phyloP scores from a whole-genome alignment of 2,329 filamentous ascomycete genomes.

The Chaetomiaceae sp. region DNA sequence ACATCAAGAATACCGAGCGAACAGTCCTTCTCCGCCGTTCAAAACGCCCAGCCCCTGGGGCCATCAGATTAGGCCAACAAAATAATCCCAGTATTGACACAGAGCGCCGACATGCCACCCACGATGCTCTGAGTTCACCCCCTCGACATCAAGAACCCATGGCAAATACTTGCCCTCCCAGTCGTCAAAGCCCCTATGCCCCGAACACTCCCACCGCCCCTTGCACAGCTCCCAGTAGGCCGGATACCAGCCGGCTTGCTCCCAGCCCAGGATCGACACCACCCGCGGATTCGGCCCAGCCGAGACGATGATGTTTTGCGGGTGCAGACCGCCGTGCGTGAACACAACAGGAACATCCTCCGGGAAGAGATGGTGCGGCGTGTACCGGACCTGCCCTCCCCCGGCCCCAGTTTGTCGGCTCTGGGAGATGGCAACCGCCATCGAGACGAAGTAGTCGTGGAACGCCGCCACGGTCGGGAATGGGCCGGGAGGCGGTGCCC shows the following conservation, averaged over 20 bases:
- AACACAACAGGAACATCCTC: slow-evolving; percentile 17
- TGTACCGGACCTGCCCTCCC: slow-evolving; percentile 9
- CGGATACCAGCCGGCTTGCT: slow-evolving; percentile 23
- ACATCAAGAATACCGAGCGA: too few species aligned
- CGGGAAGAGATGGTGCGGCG: slow-evolving; percentile 18
- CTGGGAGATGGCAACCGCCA: slow-evolving; percentile 15
- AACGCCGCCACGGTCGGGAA: slow-evolving; percentile 18
- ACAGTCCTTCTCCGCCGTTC: too few species aligned
- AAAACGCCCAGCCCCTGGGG: too few species aligned
- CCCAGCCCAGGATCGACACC: slow-evolving; percentile 19
- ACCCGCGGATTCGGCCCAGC: slow-evolving; percentile 13
- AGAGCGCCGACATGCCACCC: slow-evolving; percentile 15
- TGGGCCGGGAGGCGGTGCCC: slow-evolving; percentile 12
- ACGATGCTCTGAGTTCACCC: not conserved
- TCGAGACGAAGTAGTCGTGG: slow-evolving; percentile 21
- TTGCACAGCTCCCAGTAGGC: slow-evolving; percentile 25
- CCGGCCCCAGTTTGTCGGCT: not conserved
- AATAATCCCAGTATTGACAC: slow-evolving; percentile 23
- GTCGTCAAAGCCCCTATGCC: not conserved
- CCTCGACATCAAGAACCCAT: slow-evolving; percentile 13
- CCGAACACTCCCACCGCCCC: slow-evolving; percentile 16
- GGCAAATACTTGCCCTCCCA: slow-evolving; percentile 20
- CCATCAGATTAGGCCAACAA: slow-evolving; percentile 17
- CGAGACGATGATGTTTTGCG: slow-evolving; percentile 21
- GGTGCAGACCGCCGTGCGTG: slow-evolving; percentile 20